Base-by-base conservation (phyloP, 2,329 filamentous ascomycete species). In the Penicillium palitans region DNA sequence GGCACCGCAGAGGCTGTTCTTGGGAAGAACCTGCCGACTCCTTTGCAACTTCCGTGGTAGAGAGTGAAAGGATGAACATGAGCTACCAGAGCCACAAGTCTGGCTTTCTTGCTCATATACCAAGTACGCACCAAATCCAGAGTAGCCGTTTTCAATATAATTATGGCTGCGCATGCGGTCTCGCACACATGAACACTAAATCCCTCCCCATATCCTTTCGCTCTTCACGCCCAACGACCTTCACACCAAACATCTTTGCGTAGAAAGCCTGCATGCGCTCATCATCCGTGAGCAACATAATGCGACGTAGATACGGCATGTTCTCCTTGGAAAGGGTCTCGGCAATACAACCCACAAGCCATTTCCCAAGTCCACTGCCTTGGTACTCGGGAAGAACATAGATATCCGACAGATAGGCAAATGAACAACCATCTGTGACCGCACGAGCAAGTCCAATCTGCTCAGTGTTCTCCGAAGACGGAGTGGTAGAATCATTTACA, bases 381-480 rank as follows among this genome's bases (percentile, higher is more conserved):
- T 88, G 86, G 66, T 85, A 83, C 40, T 81, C 79, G 0, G 82
- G 78, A 3, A 84, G 70, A 24, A 90, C 78, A 70, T 88, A 90
- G 21, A 90, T 84, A 67, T 90, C 88, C 27, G 87, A 88, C 40
- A 89, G 74, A 66, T 89, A 91, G 35, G 83, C 86, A 65, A 90
- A 85, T 0, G 87, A 88, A 47, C 85, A 81, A 66, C 84, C 82
- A 72, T 91, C 89, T 9, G 88, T 91, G 52, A 91, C 77, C n/a
- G 89, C 72, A 35, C 89, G 80, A 1, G 81, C 82, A 56, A 87
- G 79, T 0, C 86, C 86, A 49, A 89, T 77, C 64, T 80, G 76
- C n/a, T 72, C 69, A 10, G 66, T 68, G 9, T 61, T 52, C 10
- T 56, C 42, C n/a, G 58, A 31, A 24, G 45, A 48, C 35, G 66